These are phyloP conservation scores for Pyrrhoderma lamaoense DNA, from an alignment of 1,284 basidiomycete species.

Conservation along the genomic window DNA sequence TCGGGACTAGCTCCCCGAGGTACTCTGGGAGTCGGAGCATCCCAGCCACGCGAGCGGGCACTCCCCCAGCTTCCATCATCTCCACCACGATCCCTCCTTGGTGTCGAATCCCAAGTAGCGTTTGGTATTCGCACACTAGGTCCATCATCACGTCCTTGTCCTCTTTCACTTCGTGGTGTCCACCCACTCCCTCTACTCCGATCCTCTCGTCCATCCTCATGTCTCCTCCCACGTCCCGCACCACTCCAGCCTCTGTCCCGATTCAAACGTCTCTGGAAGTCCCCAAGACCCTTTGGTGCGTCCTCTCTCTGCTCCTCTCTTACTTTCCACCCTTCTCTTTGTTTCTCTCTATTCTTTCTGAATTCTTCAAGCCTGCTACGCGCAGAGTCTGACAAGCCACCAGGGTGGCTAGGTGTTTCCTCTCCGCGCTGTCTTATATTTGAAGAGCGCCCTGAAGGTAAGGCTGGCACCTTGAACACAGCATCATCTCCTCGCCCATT, in stretches of 20 bases:
- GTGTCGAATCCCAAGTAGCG: slow-evolving; percentile 86
- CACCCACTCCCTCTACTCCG: slow-evolving; percentile 26
- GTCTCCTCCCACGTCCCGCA: slow-evolving; percentile 19
- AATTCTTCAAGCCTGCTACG: slow-evolving; percentile 70
- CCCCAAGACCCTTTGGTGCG: slow-evolving; percentile 58
- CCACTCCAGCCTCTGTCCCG: slow-evolving; percentile 36
- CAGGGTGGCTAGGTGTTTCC: slow-evolving; percentile 91
- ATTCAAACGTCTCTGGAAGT: slow-evolving; percentile 64
- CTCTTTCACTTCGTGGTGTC: slow-evolving; percentile 62
- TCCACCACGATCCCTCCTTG: slow-evolving; percentile 44
- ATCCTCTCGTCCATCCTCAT: slow-evolving; percentile 23
- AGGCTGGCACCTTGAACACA: slow-evolving; percentile 79
- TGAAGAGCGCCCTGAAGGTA: slow-evolving; percentile 52
- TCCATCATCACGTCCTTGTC: slow-evolving; percentile 54
- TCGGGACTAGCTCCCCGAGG: slow-evolving; percentile 57
- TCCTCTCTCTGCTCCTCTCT: slow-evolving; percentile 45
- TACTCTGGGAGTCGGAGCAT: slow-evolving; percentile 76
- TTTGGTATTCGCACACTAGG: slow-evolving; percentile 86
- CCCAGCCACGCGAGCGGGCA: slow-evolving; percentile 66
- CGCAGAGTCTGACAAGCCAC: slow-evolving; percentile 75
- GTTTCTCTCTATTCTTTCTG: slow-evolving; percentile 59
- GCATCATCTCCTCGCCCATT: slow-evolving; percentile 39
- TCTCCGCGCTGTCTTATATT: slow-evolving; percentile 70
- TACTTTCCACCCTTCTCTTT: slow-evolving; percentile 58
- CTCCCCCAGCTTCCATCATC: slow-evolving; percentile 40